phyloP scores from a whole-genome alignment of 208 protist species.

The Wallacemonas collosoma region DNA sequence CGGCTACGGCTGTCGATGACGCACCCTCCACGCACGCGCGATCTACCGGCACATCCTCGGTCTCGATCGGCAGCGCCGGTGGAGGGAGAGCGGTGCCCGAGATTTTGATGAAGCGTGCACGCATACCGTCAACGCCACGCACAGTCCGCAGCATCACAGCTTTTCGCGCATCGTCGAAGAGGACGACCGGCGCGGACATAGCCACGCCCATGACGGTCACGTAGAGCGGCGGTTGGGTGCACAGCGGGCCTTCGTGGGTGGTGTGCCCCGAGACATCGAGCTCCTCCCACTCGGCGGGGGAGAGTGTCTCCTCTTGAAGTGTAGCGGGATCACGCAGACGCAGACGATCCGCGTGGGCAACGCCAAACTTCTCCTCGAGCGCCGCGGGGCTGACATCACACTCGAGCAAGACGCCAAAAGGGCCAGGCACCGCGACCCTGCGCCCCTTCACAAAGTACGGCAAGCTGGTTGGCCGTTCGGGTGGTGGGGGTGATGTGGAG shows the following conservation, averaged over 20 bases:
- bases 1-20: too few species aligned
- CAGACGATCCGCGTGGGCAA: slow-evolving; percentile 47
- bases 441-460: slow-evolving; percentile 34
- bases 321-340: neutral
- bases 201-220: slow-evolving; percentile 46
- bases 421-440: slow-evolving; percentile 30
- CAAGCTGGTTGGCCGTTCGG: slow-evolving; percentile 2
- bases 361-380: slow-evolving; percentile 36
- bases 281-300: slow-evolving; percentile 7
- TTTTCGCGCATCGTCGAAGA: slow-evolving; percentile 38
- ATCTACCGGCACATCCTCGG: neutral
- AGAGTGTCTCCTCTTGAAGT: slow-evolving; percentile 2
- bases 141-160: slow-evolving; percentile 30
- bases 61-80: slow-evolving; percentile 22
- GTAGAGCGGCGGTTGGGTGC: neutral
- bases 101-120: slow-evolving; percentile 34
- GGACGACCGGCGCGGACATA: slow-evolving; percentile 38
- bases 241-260: neutral
- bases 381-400: slow-evolving; percentile 28
- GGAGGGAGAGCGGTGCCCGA: slow-evolving; percentile 18
- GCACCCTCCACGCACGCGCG: neutral
- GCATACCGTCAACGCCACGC: slow-evolving; percentile 24
- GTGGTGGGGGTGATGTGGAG: neutral
- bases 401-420: slow-evolving; percentile 42
- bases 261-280: slow-evolving; percentile 5